These are phyloP conservation scores for Metarhizium sp. DNA, from an alignment of 2,329 filamentous ascomycete species.

Conservation along the genomic window DNA sequence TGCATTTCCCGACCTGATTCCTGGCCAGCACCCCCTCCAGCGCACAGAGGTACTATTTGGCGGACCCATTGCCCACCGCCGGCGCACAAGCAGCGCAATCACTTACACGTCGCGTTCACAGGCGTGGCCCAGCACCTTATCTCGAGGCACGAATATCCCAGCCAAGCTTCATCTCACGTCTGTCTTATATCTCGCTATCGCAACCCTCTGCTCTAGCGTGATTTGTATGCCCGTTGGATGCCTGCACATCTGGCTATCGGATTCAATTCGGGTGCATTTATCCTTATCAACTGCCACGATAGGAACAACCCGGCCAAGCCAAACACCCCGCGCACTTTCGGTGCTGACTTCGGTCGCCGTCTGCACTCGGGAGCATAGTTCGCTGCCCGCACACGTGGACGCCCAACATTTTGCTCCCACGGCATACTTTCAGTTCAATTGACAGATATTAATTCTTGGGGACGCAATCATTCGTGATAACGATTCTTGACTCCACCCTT, in stretches of 20 bases:
- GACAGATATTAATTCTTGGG: not conserved
- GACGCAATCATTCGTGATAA: not conserved
- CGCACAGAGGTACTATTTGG: not conserved
- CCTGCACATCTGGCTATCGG: not conserved
- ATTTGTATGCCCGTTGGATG: not conserved
- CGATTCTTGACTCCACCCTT: not conserved
- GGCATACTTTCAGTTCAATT: not conserved
- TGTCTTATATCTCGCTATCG: not conserved
- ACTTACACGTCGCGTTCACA: slow-evolving; percentile 1
- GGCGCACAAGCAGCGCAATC: not conserved
- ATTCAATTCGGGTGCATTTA: not conserved
- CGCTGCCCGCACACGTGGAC: slow-evolving; percentile 1
- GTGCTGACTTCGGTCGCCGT: not conserved
- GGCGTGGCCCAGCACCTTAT: not conserved
- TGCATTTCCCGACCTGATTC: not conserved
- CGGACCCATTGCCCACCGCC: not conserved
- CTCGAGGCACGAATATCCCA: not conserved
- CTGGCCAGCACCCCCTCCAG: not conserved
- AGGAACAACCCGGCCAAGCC: not conserved
- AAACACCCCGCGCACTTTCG: not conserved
- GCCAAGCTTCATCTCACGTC: not conserved
- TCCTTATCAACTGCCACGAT: not conserved
- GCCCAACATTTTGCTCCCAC: slow-evolving; percentile 4
- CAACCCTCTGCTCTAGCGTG: not conserved
- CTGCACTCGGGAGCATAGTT: not conserved